Conservation (phyloP, 2,329 filamentous ascomycete genomes). For the Hymenoscyphus fructigenus region DNA sequence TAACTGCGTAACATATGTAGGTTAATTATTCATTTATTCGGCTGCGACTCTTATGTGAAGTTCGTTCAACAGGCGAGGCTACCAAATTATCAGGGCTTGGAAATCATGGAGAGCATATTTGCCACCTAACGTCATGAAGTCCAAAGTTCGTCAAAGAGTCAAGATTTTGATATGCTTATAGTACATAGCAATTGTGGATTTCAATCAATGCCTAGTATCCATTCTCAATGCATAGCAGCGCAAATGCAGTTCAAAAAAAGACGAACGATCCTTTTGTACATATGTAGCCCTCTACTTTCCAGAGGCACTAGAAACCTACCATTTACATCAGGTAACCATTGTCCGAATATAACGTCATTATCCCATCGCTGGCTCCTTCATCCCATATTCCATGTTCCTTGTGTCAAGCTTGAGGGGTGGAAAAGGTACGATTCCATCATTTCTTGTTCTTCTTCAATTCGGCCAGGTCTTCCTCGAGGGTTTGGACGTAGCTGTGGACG, state of each 20-base stretch:
- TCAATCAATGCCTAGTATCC: slow-evolving; percentile 19
- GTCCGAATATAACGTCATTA: not conserved
- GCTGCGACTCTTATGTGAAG: no score
- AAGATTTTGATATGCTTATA: slow-evolving; percentile 16
- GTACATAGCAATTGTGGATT: slow-evolving; percentile 1
- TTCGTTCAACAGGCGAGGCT: no score
- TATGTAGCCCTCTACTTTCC: not conserved
- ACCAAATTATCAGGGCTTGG: no score
- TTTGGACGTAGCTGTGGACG: slow-evolving; percentile 79
- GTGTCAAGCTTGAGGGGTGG: not conserved
- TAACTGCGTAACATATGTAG: no score
- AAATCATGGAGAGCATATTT: no score
- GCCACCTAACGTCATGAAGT: no score
- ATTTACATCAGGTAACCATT: not conserved
- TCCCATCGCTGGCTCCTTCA: not conserved
- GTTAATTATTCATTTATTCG: no score
- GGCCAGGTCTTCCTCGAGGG: slow-evolving; percentile 77
- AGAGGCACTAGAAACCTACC: slow-evolving; percentile 1
- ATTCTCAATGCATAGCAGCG: slow-evolving; percentile 18
- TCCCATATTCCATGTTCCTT: not conserved
- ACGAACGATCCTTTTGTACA: slow-evolving; percentile 24
- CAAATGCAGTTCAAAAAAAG: slow-evolving; percentile 21
- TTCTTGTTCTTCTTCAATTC: slow-evolving; percentile 64
- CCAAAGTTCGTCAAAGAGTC: not conserved
- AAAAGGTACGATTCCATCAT: slow-evolving; percentile 18